Conservation (phyloP, 2,329 filamentous ascomycete species). For the Leptographium radiaticola region DNA sequence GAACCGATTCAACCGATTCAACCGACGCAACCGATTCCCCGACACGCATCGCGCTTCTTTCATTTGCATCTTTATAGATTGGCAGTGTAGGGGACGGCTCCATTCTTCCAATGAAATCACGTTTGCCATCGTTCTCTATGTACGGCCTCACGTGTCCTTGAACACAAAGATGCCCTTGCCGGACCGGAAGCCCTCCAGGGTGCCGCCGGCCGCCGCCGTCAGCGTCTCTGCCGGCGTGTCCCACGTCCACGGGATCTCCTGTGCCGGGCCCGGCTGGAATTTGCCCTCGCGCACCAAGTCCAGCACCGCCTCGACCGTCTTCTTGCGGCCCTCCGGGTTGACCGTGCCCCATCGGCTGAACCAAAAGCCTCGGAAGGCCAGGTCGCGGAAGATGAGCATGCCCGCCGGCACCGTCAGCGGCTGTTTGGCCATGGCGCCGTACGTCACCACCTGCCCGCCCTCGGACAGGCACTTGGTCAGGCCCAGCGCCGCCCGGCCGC, state of each 20-base stretch:
- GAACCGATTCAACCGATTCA: background rate
- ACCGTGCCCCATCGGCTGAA: constrained; percentile 76
- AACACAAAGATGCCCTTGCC: constrained; percentile 91
- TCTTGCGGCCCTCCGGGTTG: constrained; percentile 59
- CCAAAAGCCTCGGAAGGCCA: constrained; percentile 89
- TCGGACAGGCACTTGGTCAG: constrained; percentile 62
- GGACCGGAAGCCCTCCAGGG: constrained; percentile 68
- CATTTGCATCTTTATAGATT: background rate
- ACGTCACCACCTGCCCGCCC: constrained; percentile 71
- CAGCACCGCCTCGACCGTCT: constrained; percentile 76
- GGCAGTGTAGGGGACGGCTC: background rate
- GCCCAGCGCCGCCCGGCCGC: constrained; percentile 68
- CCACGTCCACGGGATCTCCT: constrained; percentile 72
- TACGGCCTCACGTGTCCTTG: constrained; percentile 33
- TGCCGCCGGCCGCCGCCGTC: constrained; percentile 64
- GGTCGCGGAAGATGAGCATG: constrained; percentile 84
- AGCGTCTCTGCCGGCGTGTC: constrained; percentile 60
- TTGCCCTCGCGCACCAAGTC: constrained; percentile 59
- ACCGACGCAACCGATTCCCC: background rate
- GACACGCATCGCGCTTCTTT: background rate
- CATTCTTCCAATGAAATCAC: constrained; percentile 1
- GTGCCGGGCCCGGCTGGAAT: constrained; percentile 74
- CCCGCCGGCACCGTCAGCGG: constrained; percentile 71
- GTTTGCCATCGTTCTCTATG: background rate
- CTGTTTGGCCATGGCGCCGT: constrained; percentile 88